These are phyloP conservation scores for Grigorovia jiainica DNA, from an alignment of 805 yeast species.

Conservation along the genomic window DNA sequence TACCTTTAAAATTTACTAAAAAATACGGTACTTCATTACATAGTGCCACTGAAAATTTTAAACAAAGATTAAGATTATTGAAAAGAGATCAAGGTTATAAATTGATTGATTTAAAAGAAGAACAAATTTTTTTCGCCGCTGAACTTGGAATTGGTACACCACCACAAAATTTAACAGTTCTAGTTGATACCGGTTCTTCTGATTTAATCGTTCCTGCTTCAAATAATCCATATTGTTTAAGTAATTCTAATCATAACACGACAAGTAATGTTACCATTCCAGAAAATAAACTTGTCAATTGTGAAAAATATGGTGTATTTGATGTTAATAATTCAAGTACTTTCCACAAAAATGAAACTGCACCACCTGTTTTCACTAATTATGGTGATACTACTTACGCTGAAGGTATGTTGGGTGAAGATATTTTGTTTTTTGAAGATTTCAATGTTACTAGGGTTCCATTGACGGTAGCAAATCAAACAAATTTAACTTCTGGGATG, in stretches of 20 bases:
- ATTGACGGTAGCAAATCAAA: slow-evolving; percentile 27
- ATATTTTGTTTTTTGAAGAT: slow-evolving; percentile 42
- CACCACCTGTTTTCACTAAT: slow-evolving; percentile 31
- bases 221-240: slow-evolving; percentile 22
- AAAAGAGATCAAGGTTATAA: slow-evolving; percentile 9
- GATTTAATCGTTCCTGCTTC: slow-evolving; percentile 45
- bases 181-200: slow-evolving; percentile 62
- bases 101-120: slow-evolving; percentile 26
- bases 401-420: slow-evolving; percentile 44
- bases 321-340: slow-evolving; percentile 26
- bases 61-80: slow-evolving; percentile 5
- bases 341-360: slow-evolving; percentile 26
- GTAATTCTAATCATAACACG: not conserved
- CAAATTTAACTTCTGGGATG: slow-evolving; percentile 35
- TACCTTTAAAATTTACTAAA: slow-evolving; percentile 13
- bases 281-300: slow-evolving; percentile 14
- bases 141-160: slow-evolving; percentile 36
- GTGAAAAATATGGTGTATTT: slow-evolving; percentile 35
- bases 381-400: slow-evolving; percentile 47
- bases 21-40: slow-evolving; percentile 12
- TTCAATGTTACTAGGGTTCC: slow-evolving; percentile 25
- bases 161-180: slow-evolving; percentile 33
- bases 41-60: not conserved
- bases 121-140: slow-evolving; percentile 35
- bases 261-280: not conserved